These are phyloP conservation scores for Aspergillus nanangensis DNA, from an alignment of 495 filamentous ascomycete species.

Conservation along the genomic window DNA sequence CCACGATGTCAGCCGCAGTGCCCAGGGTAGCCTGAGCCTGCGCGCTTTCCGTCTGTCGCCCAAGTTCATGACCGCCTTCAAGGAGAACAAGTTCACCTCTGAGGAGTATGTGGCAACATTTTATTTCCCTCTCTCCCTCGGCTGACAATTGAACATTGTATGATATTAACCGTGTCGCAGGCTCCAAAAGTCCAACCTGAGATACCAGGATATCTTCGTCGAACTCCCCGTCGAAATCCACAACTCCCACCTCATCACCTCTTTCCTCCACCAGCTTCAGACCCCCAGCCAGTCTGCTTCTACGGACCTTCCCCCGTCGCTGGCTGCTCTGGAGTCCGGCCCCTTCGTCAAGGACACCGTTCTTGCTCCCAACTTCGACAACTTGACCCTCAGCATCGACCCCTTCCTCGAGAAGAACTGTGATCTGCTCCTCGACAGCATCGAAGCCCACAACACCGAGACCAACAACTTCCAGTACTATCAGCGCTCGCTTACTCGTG, in stretches of 20 bases:
- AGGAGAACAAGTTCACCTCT: constrained; percentile 94
- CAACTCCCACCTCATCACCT: constrained; percentile 95
- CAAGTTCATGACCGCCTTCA: constrained; percentile 86
- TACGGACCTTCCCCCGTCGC: constrained; percentile 66
- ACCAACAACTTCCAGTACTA: constrained; percentile 99
- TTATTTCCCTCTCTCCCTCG: neutral
- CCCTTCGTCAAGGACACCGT: constrained; percentile 46
- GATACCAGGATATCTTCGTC: constrained; percentile 89
- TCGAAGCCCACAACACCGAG: constrained; percentile 96
- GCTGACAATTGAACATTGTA: neutral
- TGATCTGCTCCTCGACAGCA: constrained; percentile 90
- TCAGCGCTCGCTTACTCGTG: constrained; percentile 87
- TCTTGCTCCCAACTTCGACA: constrained; percentile 81
- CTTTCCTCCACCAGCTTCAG: constrained; percentile 87
- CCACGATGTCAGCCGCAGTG: constrained; percentile 90
- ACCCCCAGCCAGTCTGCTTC: constrained; percentile 52
- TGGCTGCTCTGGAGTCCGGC: constrained; percentile 64
- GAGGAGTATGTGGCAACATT: constrained; percentile 62
- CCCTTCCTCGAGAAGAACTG: constrained; percentile 98
- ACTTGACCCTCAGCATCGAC: constrained; percentile 88
- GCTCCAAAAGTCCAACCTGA: constrained; percentile 84
- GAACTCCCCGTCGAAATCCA: constrained; percentile 91
- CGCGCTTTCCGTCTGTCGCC: constrained; percentile 86
- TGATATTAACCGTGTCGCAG: constrained; percentile 48
- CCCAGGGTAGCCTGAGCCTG: constrained; percentile 84